Evolutionary conservation across 1,284 basidiomycete species (phyloP).

Genomic region (Anthracocystis setariae): DNA sequence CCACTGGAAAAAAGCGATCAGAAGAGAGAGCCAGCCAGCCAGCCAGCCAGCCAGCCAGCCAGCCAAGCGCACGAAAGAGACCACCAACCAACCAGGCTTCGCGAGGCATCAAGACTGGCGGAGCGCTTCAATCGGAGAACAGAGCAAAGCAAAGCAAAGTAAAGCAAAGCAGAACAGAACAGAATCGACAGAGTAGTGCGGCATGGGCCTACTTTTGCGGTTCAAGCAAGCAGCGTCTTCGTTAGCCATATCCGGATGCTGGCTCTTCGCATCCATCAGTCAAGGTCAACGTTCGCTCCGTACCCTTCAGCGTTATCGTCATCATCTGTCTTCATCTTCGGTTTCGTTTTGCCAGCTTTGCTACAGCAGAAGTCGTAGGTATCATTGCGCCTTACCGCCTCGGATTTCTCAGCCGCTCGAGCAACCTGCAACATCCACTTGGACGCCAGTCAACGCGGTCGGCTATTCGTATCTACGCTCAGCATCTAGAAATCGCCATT

Average conservation of each 20-base stretch:
- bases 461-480: slow-evolving; percentile 2
- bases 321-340: slow-evolving; percentile 11
- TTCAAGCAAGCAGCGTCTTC: slow-evolving; percentile 10
- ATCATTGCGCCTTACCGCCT: neutral
- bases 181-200: too few relatives aligned
- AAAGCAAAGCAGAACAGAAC: too few relatives aligned
- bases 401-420: neutral
- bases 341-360: slow-evolving; percentile 3
- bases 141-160: too few relatives aligned
- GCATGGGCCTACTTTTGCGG: slow-evolving; percentile 19
- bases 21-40: too few relatives aligned
- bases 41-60: too few relatives aligned
- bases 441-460: neutral
- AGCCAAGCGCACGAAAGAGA: too few relatives aligned
- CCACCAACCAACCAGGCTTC: too few relatives aligned
- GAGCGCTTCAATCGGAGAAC: too few relatives aligned
- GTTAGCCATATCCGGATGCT: slow-evolving; percentile 20
- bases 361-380: slow-evolving; percentile 29
- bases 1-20: too few relatives aligned
- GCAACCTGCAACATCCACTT: neutral
- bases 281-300: slow-evolving; percentile 10
- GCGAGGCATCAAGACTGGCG: too few relatives aligned
- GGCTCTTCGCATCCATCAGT: slow-evolving; percentile 21
- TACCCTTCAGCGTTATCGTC: neutral
- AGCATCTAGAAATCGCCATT: slow-evolving; percentile 4